Evolutionary conservation across 2,329 filamentous ascomycete genomes (phyloP).

Genomic region (Diaporthe sp.): DNA sequence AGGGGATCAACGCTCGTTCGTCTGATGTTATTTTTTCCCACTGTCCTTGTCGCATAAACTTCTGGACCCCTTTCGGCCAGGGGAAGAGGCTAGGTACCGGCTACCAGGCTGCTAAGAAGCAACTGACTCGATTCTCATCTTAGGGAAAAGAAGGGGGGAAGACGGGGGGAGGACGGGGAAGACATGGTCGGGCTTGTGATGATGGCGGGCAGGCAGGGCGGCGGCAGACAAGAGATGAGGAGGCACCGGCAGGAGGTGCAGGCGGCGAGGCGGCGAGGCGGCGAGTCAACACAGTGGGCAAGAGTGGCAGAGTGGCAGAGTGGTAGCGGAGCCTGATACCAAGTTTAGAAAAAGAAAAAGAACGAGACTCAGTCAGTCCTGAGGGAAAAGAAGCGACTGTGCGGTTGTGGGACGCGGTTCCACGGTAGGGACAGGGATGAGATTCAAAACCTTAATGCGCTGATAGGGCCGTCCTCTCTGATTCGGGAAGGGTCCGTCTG

Average conservation of each 20-base stretch:
- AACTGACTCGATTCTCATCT: constrained; percentile 4
- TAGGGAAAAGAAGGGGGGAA: background rate
- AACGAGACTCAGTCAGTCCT: background rate
- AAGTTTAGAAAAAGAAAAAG: constrained; percentile 21
- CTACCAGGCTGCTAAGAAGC: background rate
- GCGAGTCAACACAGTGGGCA: constrained; percentile 22
- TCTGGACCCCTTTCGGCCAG: background rate
- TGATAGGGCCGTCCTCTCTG: constrained; percentile 29
- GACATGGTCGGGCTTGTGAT: background rate
- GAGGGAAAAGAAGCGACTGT: constrained; percentile 2
- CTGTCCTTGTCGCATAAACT: constrained; percentile 12
- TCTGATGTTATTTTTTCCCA: constrained; percentile 11
- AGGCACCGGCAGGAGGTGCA: background rate
- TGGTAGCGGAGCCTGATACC: constrained; percentile 24
- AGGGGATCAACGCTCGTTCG: constrained; percentile 14
- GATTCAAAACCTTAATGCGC: constrained; percentile 34
- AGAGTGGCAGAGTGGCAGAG: background rate
- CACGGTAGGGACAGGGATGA: constrained; percentile 12
- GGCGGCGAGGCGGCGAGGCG: background rate
- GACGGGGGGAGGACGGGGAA: background rate
- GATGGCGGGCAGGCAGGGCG: too few species aligned
- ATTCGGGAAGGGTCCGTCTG: constrained; percentile 18
- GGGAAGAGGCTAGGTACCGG: constrained; percentile 7
- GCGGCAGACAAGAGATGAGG: background rate
- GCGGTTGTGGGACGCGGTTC: constrained; percentile 12